phyloP scores from a whole-genome alignment of 345 rosid species.

The Salix arbutifolia region DNA sequence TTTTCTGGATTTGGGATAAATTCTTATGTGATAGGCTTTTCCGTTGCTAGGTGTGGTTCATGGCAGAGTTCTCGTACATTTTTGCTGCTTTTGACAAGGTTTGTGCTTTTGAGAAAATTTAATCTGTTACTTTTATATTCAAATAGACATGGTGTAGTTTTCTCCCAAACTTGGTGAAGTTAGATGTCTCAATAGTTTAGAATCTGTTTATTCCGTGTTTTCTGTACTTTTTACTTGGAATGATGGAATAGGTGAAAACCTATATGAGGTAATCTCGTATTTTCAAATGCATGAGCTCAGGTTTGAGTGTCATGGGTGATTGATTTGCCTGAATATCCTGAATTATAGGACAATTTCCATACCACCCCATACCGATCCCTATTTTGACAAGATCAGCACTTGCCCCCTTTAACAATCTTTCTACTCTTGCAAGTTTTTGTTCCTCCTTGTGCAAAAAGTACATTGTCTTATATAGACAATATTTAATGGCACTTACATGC shows the following conservation, averaged over 20 bases:
- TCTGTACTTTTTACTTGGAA: neutral
- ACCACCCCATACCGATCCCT: neutral
- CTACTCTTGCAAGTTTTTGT: neutral
- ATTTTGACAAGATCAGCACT: neutral
- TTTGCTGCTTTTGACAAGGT: slow-evolving; percentile 83
- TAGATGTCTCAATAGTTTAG: neutral
- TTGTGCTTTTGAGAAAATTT: slow-evolving; percentile 14
- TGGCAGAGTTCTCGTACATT: slow-evolving; percentile 67
- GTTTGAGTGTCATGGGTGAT: neutral
- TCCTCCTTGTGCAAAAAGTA: neutral
- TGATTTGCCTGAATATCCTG: neutral
- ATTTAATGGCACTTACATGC: neutral
- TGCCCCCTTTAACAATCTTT: neutral
- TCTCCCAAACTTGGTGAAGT: neutral
- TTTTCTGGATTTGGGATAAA: neutral
- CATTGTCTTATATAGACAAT: neutral
- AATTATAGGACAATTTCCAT: neutral
- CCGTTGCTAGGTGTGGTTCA: slow-evolving; percentile 82
- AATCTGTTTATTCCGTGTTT: neutral
- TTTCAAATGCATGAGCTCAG: neutral
- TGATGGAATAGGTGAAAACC: neutral
- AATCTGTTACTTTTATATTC: neutral
- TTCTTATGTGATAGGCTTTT: slow-evolving; percentile 1
- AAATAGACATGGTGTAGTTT: neutral
- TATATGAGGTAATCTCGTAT: neutral